Conservation (phyloP, 495 filamentous ascomycete species). For the Penicillium mononematosum region DNA sequence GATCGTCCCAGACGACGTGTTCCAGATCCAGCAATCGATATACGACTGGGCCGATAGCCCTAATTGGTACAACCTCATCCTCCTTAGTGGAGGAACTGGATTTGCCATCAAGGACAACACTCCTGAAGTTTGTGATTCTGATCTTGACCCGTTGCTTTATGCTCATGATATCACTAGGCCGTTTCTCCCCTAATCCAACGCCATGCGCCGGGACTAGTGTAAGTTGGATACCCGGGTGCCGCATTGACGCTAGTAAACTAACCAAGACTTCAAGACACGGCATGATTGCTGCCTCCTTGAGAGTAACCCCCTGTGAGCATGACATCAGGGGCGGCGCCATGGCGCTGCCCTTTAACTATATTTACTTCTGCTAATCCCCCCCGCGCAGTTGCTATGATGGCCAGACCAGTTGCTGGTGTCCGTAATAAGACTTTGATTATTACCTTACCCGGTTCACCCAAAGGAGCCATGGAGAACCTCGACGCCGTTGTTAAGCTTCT, state of each 20-base stretch:
- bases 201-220: constrained; percentile 86
- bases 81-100: constrained; percentile 90
- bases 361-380: constrained; percentile 22
- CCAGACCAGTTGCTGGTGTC: constrained; percentile 87
- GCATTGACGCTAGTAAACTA: constrained; percentile 21
- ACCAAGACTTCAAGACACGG: constrained; percentile 61
- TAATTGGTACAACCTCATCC: constrained; percentile 66
- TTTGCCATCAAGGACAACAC: constrained; percentile 88
- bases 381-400: constrained; percentile 87
- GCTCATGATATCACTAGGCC: constrained; percentile 55
- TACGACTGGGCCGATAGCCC: constrained; percentile 64
- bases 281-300: constrained; percentile 84
- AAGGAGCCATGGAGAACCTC: constrained; percentile 96
- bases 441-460: constrained; percentile 91
- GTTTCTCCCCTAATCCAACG: constrained; percentile 79
- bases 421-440: constrained; percentile 81
- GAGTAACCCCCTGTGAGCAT: constrained; percentile 82
- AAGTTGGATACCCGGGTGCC: constrained; percentile 30
- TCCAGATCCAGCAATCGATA: constrained; percentile 72
- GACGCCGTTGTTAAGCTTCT: constrained; percentile 83
- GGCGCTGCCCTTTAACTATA: constrained; percentile 13
- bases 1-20: constrained; percentile 78
- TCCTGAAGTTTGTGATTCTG: constrained; percentile 64
- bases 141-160: constrained; percentile 5
- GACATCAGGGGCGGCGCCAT: constrained; percentile 16